phyloP scores from a whole-genome alignment of 257 asterid species.

The Buddleja alternifolia region DNA sequence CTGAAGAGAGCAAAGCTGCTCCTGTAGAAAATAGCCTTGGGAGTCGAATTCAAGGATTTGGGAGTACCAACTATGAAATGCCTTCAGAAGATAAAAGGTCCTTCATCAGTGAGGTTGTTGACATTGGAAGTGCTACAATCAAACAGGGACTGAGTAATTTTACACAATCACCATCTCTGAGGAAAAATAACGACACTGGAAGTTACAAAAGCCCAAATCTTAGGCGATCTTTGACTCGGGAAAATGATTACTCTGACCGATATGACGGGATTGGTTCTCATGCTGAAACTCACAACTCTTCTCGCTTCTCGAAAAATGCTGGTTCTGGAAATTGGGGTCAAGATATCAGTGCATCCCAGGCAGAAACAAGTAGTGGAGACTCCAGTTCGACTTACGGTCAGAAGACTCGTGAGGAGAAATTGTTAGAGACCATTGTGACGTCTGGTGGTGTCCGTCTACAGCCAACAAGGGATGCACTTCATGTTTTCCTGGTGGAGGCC shows the following conservation, averaged over 20 bases:
- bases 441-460: conserved; percentile 96
- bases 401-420: conserved; percentile 83
- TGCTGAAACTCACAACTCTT: conserved; percentile 47
- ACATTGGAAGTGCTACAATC: conserved; percentile 88
- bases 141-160: conserved; percentile 86
- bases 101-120: conserved; percentile 89
- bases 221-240: conserved; percentile 78
- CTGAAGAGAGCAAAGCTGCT: conserved; percentile 76
- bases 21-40: conserved; percentile 72
- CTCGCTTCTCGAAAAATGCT: conserved; percentile 61
- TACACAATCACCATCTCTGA: conserved; percentile 73
- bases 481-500: conserved; percentile 78
- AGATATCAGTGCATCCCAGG: conserved; percentile 56
- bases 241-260: conserved; percentile 59
- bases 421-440: conserved; percentile 85
- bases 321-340: conserved; percentile 75
- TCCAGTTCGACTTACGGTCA: conserved; percentile 48
- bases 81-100: conserved; percentile 84
- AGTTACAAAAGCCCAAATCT: conserved; percentile 87
- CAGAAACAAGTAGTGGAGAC: conserved; percentile 53
- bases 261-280: conserved; percentile 58
- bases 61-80: conserved; percentile 71
- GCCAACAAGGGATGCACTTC: conserved; percentile 94
- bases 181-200: conserved; percentile 70
- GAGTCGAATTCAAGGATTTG: conserved; percentile 94